These are phyloP conservation scores for Wickerhamomyces subpelliculosus DNA, from an alignment of 805 yeast genomes.

Conservation along the genomic window DNA sequence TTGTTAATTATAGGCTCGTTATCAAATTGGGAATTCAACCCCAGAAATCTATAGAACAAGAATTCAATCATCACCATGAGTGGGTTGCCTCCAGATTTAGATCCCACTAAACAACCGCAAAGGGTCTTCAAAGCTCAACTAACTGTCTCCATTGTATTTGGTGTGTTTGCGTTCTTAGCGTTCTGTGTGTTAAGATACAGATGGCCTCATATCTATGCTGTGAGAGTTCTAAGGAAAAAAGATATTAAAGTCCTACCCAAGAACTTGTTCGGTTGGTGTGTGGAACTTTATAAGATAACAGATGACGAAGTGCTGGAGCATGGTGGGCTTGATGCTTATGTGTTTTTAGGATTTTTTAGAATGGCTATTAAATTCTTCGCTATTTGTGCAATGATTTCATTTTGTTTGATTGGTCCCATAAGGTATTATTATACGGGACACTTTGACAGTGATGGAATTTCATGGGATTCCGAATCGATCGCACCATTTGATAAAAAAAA, in stretches of 20 bases:
- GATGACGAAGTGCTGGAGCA: slow-evolving; percentile 79
- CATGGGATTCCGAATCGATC: slow-evolving; percentile 20
- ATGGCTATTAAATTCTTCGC: slow-evolving; percentile 73
- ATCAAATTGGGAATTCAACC: background rate
- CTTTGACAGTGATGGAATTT: slow-evolving; percentile 53
- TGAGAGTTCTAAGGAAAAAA: slow-evolving; percentile 42
- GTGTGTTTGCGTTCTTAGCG: slow-evolving; percentile 55
- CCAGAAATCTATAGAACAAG: background rate
- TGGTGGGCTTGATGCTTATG: slow-evolving; percentile 93
- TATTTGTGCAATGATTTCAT: slow-evolving; percentile 62
- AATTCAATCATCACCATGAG: slow-evolving; percentile 12
- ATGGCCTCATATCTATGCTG: slow-evolving; percentile 82
- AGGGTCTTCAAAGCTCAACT: slow-evolving; percentile 79
- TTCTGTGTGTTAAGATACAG: slow-evolving; percentile 68
- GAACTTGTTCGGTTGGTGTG: slow-evolving; percentile 83
- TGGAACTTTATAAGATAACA: slow-evolving; percentile 52
- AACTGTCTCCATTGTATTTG: slow-evolving; percentile 61
- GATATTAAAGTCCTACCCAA: slow-evolving; percentile 26
- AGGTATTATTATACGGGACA: slow-evolving; percentile 79
- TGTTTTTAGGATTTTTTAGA: slow-evolving; percentile 83
- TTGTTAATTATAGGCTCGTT: background rate
- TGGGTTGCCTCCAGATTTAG: slow-evolving; percentile 23
- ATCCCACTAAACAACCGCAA: slow-evolving; percentile 23
- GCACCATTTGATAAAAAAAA: too few species aligned
- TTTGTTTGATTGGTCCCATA: slow-evolving; percentile 76